phyloP scores from a whole-genome alignment of 1,284 basidiomycete genomes.

The Caloboletus firmus region DNA sequence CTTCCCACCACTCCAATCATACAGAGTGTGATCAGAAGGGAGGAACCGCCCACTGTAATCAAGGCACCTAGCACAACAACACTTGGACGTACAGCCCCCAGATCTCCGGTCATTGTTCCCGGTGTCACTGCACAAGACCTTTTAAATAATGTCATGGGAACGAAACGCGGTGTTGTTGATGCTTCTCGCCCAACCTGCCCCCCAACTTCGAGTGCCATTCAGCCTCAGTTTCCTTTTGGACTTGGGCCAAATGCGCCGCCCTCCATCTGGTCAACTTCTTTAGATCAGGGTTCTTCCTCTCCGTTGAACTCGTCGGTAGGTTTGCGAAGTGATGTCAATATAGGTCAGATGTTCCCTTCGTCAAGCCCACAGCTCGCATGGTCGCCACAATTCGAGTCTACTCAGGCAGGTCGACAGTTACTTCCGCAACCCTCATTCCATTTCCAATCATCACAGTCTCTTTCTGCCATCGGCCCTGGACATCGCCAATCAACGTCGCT shows the following conservation, averaged over 20 bases:
- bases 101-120: slow-evolving; percentile 25
- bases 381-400: slow-evolving; percentile 26
- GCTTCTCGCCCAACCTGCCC: slow-evolving; percentile 25
- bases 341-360: slow-evolving; percentile 21
- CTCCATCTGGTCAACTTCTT: slow-evolving; percentile 57
- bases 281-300: slow-evolving; percentile 43
- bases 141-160: slow-evolving; percentile 53
- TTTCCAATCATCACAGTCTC: slow-evolving; percentile 13
- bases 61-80: slow-evolving; percentile 25
- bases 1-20: slow-evolving; percentile 27
- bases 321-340: slow-evolving; percentile 19
- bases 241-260: slow-evolving; percentile 41
- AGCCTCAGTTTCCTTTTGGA: slow-evolving; percentile 46
- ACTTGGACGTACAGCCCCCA: slow-evolving; percentile 19
- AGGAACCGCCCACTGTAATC: slow-evolving; percentile 20
- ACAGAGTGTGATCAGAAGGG: slow-evolving; percentile 30
- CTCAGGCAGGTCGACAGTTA: slow-evolving; percentile 13
- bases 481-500: slow-evolving; percentile 22
- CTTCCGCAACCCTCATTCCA: slow-evolving; percentile 9
- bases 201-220: slow-evolving; percentile 36
- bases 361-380: slow-evolving; percentile 14
- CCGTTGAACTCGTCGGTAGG: slow-evolving; percentile 16
- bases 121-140: slow-evolving; percentile 63
- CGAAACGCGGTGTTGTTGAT: slow-evolving; percentile 22
- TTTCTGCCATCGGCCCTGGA: slow-evolving; percentile 10